Conservation (phyloP, 2,329 filamentous ascomycete genomes). For the Ascochyta viciae-villosae region DNA sequence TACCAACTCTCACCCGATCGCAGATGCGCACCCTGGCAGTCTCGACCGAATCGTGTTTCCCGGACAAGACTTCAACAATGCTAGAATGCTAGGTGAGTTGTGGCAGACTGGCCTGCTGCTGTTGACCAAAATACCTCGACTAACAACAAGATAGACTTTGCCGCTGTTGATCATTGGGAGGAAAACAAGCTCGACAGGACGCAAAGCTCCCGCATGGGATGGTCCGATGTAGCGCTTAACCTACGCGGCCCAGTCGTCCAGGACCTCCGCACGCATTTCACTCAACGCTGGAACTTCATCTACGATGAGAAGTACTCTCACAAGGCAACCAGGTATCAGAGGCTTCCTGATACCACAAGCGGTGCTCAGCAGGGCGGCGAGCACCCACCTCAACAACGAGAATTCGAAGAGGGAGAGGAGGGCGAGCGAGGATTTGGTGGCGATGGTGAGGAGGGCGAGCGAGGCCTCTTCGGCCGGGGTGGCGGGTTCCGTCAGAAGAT, state of each 20-base stretch:
- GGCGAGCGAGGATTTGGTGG: conserved; percentile 48
- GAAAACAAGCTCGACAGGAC: conserved; percentile 86
- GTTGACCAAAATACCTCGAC: neutral
- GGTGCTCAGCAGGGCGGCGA: conserved; percentile 48
- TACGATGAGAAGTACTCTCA: conserved; percentile 80
- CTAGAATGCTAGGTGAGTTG: conserved; percentile 71
- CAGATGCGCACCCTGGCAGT: conserved; percentile 81
- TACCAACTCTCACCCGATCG: conserved; percentile 83
- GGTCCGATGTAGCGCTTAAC: conserved; percentile 85
- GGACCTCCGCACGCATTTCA: conserved; percentile 79
- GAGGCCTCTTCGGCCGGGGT: conserved; percentile 41
- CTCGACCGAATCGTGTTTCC: conserved; percentile 80
- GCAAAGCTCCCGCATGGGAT: conserved; percentile 85
- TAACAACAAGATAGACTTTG: conserved; percentile 63
- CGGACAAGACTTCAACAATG: conserved; percentile 93
- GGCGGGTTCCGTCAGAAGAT: conserved; percentile 41
- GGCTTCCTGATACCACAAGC: conserved; percentile 37
- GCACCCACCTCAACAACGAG: conserved; percentile 50
- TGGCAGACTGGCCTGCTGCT: conserved; percentile 43
- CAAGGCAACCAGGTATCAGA: conserved; percentile 59
- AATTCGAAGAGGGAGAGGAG: conserved; percentile 44
- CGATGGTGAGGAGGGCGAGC: conserved; percentile 41
- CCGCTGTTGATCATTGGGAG: conserved; percentile 78
- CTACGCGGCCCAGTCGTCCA: conserved; percentile 76
- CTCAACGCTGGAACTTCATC: conserved; percentile 91